Evolutionary conservation across 495 filamentous ascomycete species (phyloP), one percentile per base, ranked within the genome.

Genomic region (Trichoderma gamsii): DNA sequence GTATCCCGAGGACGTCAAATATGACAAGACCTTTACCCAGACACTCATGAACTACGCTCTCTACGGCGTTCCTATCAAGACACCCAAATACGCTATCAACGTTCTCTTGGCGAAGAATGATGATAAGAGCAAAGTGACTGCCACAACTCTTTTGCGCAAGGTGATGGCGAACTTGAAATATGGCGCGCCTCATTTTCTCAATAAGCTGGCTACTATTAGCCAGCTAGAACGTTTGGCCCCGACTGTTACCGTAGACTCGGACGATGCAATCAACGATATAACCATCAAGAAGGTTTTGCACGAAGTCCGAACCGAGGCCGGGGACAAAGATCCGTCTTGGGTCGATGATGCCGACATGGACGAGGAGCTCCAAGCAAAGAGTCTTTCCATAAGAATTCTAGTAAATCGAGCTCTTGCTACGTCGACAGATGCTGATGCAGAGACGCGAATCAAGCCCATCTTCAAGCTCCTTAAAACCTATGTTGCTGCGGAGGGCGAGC

Each of bases 21-120:
- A 88, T 67, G 92, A 96, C 69, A 88, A 91, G 61, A 93, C 92
- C 70, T 96, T 98, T 69, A 78, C 87, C 29, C 88, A 94, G 71
- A 88, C 92, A 21, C 82, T 98, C 73, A 84, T 88, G 52, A 87
- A 82, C 69, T 97, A 91, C 74, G 90, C 93, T 3, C 82, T 92
- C 25, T 88, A 91, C 73, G 94, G 95, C 51, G 82, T 84, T 38
- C 94, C 95, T 3, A 85, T 92, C 15, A 87, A 88, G 71, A 91
- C 91, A 18, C 92, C 93, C 11, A 99, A 98, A 76, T 89, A 97
- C 78, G 96, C 95, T 0, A 88, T 98, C 44, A 91, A 91, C 32
- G 91, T 98, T 73, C 81, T 98, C 66, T 88, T 96, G 81, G 87
- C 90, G 27, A 87, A 88, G 16, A 85, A 90, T 35, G 90, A 95